A percentile compares a stretch with the other conserved stretches of the same genome.
Conservation (phyloP, 371 early-diverging fungal genomes). For the Rhizopus arrhizus region DNA sequence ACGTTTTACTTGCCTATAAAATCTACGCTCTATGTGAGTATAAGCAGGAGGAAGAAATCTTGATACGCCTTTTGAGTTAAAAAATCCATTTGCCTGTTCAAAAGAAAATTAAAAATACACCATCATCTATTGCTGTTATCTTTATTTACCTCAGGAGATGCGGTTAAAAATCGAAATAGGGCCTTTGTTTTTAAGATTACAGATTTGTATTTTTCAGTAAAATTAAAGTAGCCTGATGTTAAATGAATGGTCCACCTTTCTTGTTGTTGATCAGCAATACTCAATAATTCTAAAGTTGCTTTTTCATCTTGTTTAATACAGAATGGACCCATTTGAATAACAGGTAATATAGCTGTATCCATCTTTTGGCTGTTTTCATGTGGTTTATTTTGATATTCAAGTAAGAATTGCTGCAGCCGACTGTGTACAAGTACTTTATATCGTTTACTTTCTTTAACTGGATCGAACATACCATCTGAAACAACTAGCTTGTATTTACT, state of each 20-base stretch:
- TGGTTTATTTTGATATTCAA: slow-evolving; percentile 22
- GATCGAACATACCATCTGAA: slow-evolving; percentile 56
- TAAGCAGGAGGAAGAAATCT: slow-evolving; percentile 89
- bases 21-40: slow-evolving; percentile 71
- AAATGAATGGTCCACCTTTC: slow-evolving; percentile 60
- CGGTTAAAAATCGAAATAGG: slow-evolving; percentile 71
- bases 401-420: slow-evolving; percentile 56
- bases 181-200: slow-evolving; percentile 62
- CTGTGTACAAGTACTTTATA: slow-evolving; percentile 62
- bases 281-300: slow-evolving; percentile 62
- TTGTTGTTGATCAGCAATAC: slow-evolving; percentile 41
- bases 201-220: slow-evolving; percentile 68
- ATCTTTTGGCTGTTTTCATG: neutral
- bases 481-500: slow-evolving; percentile 31
- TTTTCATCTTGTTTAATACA: slow-evolving; percentile 80
- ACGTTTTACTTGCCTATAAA: slow-evolving; percentile 52
- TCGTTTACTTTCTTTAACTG: slow-evolving; percentile 59
- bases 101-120: neutral
- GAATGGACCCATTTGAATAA: slow-evolving; percentile 87
- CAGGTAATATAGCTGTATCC: slow-evolving; percentile 82
- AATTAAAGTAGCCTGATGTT: slow-evolving; percentile 95
- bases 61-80: slow-evolving; percentile 82
- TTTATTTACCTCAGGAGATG: slow-evolving; percentile 79
- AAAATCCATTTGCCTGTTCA: slow-evolving; percentile 91
- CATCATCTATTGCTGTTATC: neutral